Evolutionary conservation across 2,329 filamentous ascomycete species (phyloP), one percentile per base, ranked within the genome.

Genomic region (Fonsecaea monophora): DNA sequence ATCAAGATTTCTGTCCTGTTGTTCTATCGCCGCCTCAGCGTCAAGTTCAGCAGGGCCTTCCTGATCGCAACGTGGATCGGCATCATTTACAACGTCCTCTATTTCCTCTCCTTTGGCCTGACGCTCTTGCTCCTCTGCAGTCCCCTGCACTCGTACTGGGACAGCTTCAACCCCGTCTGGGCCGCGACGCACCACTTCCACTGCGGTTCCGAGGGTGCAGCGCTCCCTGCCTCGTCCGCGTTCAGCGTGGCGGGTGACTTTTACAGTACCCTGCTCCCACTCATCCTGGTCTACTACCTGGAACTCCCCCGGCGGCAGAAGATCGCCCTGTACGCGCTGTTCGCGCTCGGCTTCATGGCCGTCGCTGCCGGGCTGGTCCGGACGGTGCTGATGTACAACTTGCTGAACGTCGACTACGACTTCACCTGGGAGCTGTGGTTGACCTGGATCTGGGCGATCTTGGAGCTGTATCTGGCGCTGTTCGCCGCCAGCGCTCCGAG

Each of bases 401-500:
- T 72, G 25, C 34, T 72, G 56, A 71, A 69, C 53, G 45, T 38
- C 18, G 58, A 68, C 40, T 73, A 69, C 42, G 72, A 73, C 56
- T 71, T 71, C 32, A 71, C 68, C 3, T 71, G 67, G 68, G 40
- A 66, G 8, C 50, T 73, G 32, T 73, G 68, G 64, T 65, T 70
- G 3, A 71, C 68, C 32, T 74, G 70, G 71, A 72, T 75, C 13
- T 77, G 74, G 74, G 70, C 71, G 2, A 67, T 74, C 1, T 65
- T 76, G n/a, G 75, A 77, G 65, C 69, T 74, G 8, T 73, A 73
- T 50, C 53, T 76, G 15, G 70, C 73, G 13, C 75, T 77, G 15
- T 71, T 75, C 15, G 74, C 73, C 9, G 74, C 74, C 12, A 73
- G 74, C 2, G 74, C 75, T 4, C 73, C 75, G 4, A 71, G 74